phyloP scores from a whole-genome alignment of 2,329 filamentous ascomycete genomes.

The Microcera coccophila region DNA sequence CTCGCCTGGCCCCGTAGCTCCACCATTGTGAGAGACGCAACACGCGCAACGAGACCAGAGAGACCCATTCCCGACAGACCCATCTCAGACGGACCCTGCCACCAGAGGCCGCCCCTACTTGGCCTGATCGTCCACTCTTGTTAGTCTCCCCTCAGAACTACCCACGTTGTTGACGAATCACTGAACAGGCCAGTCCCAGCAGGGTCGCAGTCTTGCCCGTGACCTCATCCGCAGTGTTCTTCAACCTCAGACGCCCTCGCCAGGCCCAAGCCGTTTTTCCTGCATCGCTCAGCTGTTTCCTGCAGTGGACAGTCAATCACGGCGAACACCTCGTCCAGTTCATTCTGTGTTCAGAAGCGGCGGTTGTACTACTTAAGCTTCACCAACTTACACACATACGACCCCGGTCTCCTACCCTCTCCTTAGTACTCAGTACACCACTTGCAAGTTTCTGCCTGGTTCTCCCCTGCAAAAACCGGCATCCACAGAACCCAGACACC shows the following conservation, averaged over 20 bases:
- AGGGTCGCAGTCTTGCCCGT: slow-evolving; percentile 21
- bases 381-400: slow-evolving; percentile 12
- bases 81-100: slow-evolving; percentile 7
- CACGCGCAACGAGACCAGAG: background rate
- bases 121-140: slow-evolving; percentile 26
- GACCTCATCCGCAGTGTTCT: slow-evolving; percentile 28
- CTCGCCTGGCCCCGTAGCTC: background rate
- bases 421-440: slow-evolving; percentile 14
- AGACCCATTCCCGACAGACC: background rate
- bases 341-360: slow-evolving; percentile 26
- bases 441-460: slow-evolving; percentile 25
- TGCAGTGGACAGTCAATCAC: slow-evolving; percentile 25
- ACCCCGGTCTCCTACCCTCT: slow-evolving; percentile 24
- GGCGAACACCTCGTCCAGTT: slow-evolving; percentile 12
- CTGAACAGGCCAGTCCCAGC: slow-evolving; percentile 10
- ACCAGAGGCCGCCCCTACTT: slow-evolving; percentile 10
- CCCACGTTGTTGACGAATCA: slow-evolving; percentile 25
- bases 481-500: slow-evolving; percentile 25
- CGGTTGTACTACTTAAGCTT: slow-evolving; percentile 25
- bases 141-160: slow-evolving; percentile 13
- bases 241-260: slow-evolving; percentile 13
- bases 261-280: slow-evolving; percentile 11
- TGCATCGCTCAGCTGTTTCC: slow-evolving; percentile 27
- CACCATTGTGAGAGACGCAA: background rate
- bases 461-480: slow-evolving; percentile 26